These are phyloP conservation scores for Lodderomyces orthopsilosis DNA, from an alignment of 1,139 yeast genomes.

Conservation along the genomic window DNA sequence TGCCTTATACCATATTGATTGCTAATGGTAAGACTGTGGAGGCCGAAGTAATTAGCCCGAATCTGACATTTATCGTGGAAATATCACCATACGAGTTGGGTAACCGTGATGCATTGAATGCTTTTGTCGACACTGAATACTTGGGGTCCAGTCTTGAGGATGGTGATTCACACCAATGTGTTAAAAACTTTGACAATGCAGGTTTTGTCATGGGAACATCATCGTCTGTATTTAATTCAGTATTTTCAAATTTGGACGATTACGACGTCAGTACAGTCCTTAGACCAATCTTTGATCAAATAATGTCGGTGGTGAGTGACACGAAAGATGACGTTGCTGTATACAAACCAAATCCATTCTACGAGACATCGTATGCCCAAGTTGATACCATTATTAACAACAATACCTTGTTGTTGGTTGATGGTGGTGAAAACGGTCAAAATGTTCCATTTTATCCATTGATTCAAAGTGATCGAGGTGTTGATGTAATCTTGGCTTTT, in stretches of 20 bases:
- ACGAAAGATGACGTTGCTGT: slow-evolving; percentile 9
- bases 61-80: slow-evolving; percentile 40
- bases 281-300: slow-evolving; percentile 5
- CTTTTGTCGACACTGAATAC: slow-evolving; percentile 32
- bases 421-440: slow-evolving; percentile 85
- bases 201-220: slow-evolving; percentile 58
- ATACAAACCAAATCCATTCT: slow-evolving; percentile 16
- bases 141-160: slow-evolving; percentile 32
- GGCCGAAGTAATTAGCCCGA: slow-evolving; percentile 28
- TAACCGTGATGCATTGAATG: slow-evolving; percentile 50
- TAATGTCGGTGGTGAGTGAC: slow-evolving; percentile 3
- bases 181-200: slow-evolving; percentile 40
- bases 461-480: slow-evolving; percentile 61
- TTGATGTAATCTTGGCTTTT: slow-evolving; percentile 77
- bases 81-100: slow-evolving; percentile 43
- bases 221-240: slow-evolving; percentile 47
- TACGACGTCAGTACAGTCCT: slow-evolving; percentile 20
- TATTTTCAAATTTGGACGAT: slow-evolving; percentile 22
- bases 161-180: slow-evolving; percentile 29
- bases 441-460: slow-evolving; percentile 78
- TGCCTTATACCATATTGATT: slow-evolving; percentile 42
- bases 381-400: slow-evolving; percentile 24
- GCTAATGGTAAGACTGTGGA: slow-evolving; percentile 39
- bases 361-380: slow-evolving; percentile 14
- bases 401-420: slow-evolving; percentile 61